A percentile compares a stretch with the other conserved stretches of the same genome.
These are phyloP conservation scores for Ogataea neopini DNA, from an alignment of 805 yeast genomes.

Conservation along the genomic window DNA sequence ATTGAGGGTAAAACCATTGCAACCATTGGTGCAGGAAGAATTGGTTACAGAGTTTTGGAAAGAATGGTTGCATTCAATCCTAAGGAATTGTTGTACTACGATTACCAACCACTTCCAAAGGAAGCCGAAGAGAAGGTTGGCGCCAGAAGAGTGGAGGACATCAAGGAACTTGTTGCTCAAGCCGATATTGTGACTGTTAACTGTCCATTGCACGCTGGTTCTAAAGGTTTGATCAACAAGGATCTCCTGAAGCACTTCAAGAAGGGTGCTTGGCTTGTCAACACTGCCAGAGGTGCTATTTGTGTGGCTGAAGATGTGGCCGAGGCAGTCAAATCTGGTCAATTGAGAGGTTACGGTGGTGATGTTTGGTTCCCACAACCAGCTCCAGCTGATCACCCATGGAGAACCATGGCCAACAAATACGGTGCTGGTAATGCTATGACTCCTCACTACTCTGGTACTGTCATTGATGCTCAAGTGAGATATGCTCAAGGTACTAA, in stretches of 20 bases:
- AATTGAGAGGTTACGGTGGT: conserved; percentile 78
- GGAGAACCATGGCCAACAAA: conserved; percentile 68
- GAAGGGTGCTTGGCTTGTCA: conserved; percentile 70
- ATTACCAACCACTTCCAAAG: conserved; percentile 66
- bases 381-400: conserved; percentile 73
- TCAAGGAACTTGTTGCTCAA: conserved; percentile 65
- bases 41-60: conserved; percentile 74
- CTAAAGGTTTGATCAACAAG: conserved; percentile 67
- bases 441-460: conserved; percentile 83
- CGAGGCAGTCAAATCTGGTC: conserved; percentile 68
- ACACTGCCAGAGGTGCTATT: conserved; percentile 84
- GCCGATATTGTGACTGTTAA: conserved; percentile 77
- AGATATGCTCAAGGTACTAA: conserved; percentile 73
- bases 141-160: conserved; percentile 56
- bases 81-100: conserved; percentile 70
- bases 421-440: conserved; percentile 79
- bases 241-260: conserved; percentile 67
- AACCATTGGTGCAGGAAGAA: conserved; percentile 83
- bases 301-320: conserved; percentile 73
- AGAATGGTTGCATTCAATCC: conserved; percentile 73
- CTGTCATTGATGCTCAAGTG: conserved; percentile 76
- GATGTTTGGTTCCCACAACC: conserved; percentile 90
- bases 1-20: conserved; percentile 74
- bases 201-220: conserved; percentile 72
- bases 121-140: conserved; percentile 60